Conservation (phyloP, 352 stramenopile species). For the Phytophthora sansomeana region DNA sequence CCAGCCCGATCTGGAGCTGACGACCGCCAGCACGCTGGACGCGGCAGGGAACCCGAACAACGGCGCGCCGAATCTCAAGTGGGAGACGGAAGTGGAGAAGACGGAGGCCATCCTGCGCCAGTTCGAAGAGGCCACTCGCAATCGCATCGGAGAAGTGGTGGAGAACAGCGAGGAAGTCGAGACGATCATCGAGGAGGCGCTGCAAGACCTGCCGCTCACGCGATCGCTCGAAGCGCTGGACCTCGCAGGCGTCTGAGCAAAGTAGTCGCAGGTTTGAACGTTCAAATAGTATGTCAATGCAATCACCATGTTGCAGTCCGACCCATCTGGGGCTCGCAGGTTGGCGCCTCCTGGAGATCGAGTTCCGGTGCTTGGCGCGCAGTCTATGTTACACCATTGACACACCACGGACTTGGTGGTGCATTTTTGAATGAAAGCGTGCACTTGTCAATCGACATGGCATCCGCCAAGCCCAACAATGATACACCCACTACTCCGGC, state of each 20-base stretch:
- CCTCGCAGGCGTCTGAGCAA: constrained; percentile 66
- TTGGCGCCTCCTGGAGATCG: constrained; percentile 29
- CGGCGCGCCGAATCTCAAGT: constrained; percentile 59
- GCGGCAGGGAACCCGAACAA: constrained; percentile 41
- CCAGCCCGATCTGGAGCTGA: constrained; percentile 71
- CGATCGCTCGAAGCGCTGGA: constrained; percentile 83
- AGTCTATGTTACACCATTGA: constrained; percentile 6
- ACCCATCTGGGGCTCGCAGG: not conserved
- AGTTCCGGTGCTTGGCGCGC: constrained; percentile 19
- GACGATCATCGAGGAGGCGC: constrained; percentile 65
- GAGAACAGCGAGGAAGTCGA: constrained; percentile 69
- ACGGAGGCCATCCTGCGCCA: constrained; percentile 83
- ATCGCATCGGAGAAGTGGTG: constrained; percentile 59
- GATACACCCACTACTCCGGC: not conserved
- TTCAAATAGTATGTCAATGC: too few species aligned
- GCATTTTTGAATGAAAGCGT: constrained; percentile 24
- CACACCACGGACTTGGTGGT: constrained; percentile 19
- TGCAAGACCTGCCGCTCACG: constrained; percentile 74
- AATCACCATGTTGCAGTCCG: not conserved
- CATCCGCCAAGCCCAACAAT: constrained; percentile 12
- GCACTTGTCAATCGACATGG: constrained; percentile 39
- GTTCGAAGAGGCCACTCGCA: constrained; percentile 81
- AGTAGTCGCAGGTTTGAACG: not conserved
- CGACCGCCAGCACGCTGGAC: constrained; percentile 44
- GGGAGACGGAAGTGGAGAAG: constrained; percentile 85